phyloP scores from a whole-genome alignment of 805 yeast species.

The Candida methanosorbosa region DNA sequence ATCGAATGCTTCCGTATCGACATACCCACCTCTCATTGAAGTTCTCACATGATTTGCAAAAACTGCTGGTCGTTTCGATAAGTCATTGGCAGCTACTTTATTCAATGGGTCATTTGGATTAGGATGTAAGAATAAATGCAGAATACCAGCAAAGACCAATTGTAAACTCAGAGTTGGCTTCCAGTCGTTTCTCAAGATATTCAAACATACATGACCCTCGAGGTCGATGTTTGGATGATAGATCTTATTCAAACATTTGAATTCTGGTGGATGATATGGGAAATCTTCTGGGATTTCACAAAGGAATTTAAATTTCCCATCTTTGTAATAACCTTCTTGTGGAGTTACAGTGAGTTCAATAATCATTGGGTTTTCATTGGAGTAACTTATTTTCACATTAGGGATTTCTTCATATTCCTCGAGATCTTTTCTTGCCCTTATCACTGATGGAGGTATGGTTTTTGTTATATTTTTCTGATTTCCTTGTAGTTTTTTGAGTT shows the following conservation, averaged over 20 bases:
- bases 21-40: conserved; percentile 67
- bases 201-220: conserved; percentile 86
- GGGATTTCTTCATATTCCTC: conserved; percentile 52
- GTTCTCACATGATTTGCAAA: conserved; percentile 50
- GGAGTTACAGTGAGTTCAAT: conserved; percentile 55
- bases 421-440: conserved; percentile 69
- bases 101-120: conserved; percentile 90
- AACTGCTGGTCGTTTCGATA: conserved; percentile 32
- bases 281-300: conserved; percentile 60
- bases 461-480: conserved; percentile 11
- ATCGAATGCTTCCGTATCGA: conserved; percentile 56
- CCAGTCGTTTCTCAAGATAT: conserved; percentile 93
- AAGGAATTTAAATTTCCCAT: conserved; percentile 66
- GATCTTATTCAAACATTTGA: conserved; percentile 58
- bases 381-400: conserved; percentile 27
- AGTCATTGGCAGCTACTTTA: conserved; percentile 71
- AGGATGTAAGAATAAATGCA: conserved; percentile 82
- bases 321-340: conserved; percentile 60
- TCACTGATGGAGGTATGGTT: conserved; percentile 47
- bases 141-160: conserved; percentile 74
- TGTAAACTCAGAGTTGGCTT: conserved; percentile 82
- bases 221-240: conserved; percentile 92
- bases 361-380: conserved; percentile 50
- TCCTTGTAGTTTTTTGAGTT: conserved; percentile 22
- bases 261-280: conserved; percentile 92